A percentile compares a stretch with the other conserved stretches of the same genome.
These are phyloP conservation scores for Juncus effusus DNA, from an alignment of 176 grass and related monocot genomes.

Conservation along the genomic window DNA sequence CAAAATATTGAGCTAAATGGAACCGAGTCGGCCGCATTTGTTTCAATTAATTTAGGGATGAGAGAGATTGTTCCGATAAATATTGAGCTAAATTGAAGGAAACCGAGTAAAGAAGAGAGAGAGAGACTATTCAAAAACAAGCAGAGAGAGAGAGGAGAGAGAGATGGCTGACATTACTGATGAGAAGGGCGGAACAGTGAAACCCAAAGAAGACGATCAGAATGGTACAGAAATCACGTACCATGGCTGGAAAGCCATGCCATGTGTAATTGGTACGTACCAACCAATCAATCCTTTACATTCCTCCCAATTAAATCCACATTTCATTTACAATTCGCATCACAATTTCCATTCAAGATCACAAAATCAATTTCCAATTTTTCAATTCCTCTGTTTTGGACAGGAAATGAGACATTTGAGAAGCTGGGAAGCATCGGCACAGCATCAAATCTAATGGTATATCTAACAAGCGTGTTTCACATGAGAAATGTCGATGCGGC, in stretches of 20 bases:
- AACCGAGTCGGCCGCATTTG: too few species aligned
- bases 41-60: neutral
- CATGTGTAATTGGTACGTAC: conserved; percentile 50
- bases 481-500: conserved; percentile 42
- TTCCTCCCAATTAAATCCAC: too few species aligned
- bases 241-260: conserved; percentile 63
- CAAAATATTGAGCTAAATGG: too few species aligned
- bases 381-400: conserved; percentile 3
- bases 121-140: neutral
- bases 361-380: neutral
- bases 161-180: conserved; percentile 4
- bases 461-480: conserved; percentile 72
- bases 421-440: conserved; percentile 65
- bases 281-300: conserved; percentile 6
- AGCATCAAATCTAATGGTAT: conserved; percentile 62
- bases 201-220: neutral
- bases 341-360: neutral
- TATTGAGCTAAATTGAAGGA: neutral
- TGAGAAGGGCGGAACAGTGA: neutral
- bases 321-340: neutral
- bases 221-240: conserved; percentile 28
- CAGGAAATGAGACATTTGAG: conserved; percentile 71
- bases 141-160: neutral
- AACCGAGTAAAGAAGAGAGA: neutral
- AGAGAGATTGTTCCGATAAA: neutral